Evolutionary conservation across 192 early-diverging fungal species (phyloP), one percentile per base, ranked within the genome.

Genomic region (Linderina pennispora): DNA sequence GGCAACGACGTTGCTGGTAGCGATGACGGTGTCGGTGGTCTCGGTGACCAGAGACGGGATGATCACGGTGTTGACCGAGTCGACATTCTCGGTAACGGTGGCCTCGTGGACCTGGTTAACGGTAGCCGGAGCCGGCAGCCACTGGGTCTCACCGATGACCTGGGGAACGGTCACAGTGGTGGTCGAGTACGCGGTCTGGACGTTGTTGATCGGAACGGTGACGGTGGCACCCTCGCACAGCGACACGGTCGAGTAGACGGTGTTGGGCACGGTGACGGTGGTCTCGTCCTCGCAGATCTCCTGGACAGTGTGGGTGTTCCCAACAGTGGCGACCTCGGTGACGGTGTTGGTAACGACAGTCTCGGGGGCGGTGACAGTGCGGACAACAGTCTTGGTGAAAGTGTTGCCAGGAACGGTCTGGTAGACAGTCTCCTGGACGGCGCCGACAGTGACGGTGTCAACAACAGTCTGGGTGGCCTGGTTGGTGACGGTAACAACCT

Each of bases 371-470:
- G 42, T 38, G 35, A 43, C 42, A 32, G 43, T 42, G 17, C 44
- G 49, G 25, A 42, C 45, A 42, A 50, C 56, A 22, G 32, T 36
- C 20, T 40, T 23, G 21, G 4, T 17, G 44, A 50, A 47, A 22
- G 32, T 36, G 26, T 36, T 23, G n/a, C 1, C 13, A 24, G 36
- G 9, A 15, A 28, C 48, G 11, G 45, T 43, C 42, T 45, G 23
- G 45, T 44, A 54, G 44, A 51, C 48, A 19, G 47, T 48, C 28
- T 5, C 11, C 11, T 8, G 28, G 28, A 11, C 28, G 11, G 5
- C 6, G 28, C 28, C 5, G 11, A 31, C 28, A 11, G 28, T 11
- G 28, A 11, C 6, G 5, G 28, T 31, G 6, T 31, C 28, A 11
- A 31, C 28, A 31, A 8, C 28, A 31, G 28, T 5, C 5, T 5